phyloP scores from a whole-genome alignment of 2,329 filamentous ascomycete species.

The Alternaria sp. region DNA sequence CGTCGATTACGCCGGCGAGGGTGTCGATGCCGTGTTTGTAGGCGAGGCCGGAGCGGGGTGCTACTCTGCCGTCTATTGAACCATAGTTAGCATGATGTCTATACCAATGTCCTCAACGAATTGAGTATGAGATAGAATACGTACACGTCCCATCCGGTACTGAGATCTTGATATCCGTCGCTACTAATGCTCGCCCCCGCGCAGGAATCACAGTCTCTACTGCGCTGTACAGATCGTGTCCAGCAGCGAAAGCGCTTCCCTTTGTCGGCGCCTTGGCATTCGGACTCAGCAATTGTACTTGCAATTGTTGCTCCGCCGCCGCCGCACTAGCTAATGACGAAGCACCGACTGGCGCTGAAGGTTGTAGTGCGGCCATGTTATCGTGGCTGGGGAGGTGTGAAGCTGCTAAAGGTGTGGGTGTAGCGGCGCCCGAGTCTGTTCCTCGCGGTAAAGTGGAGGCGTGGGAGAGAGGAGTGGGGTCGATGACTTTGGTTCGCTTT shows the following conservation, averaged over 20 bases:
- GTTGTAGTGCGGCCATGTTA: slow-evolving; percentile 23
- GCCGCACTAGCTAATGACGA: slow-evolving; percentile 32
- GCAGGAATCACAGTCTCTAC: slow-evolving; percentile 77
- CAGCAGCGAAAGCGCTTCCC: slow-evolving; percentile 86
- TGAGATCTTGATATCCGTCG: slow-evolving; percentile 89
- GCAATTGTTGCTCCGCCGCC: slow-evolving; percentile 62
- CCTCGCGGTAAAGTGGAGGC: slow-evolving; percentile 32
- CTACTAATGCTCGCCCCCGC: slow-evolving; percentile 82
- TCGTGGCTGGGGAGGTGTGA: slow-evolving; percentile 22
- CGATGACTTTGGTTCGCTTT: slow-evolving; percentile 76
- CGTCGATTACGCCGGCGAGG: slow-evolving; percentile 95
- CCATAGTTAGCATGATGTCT: background rate
- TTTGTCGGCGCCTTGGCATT: slow-evolving; percentile 84
- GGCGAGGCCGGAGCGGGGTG: slow-evolving; percentile 88
- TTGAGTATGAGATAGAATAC: slow-evolving; percentile 41
- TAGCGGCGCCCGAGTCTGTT: slow-evolving; percentile 43
- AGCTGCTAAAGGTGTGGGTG: slow-evolving; percentile 41
- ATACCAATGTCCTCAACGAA: accelerated
- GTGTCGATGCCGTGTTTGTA: slow-evolving; percentile 96
- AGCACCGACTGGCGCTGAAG: slow-evolving; percentile 29
- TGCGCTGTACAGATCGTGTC: slow-evolving; percentile 89
- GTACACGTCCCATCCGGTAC: slow-evolving; percentile 88
- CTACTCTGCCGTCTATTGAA: slow-evolving; percentile 78
- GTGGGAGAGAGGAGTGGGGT: slow-evolving; percentile 45
- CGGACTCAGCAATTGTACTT: slow-evolving; percentile 86